phyloP scores from a whole-genome alignment of 345 rosid genomes.

The Geranium brycei region DNA sequence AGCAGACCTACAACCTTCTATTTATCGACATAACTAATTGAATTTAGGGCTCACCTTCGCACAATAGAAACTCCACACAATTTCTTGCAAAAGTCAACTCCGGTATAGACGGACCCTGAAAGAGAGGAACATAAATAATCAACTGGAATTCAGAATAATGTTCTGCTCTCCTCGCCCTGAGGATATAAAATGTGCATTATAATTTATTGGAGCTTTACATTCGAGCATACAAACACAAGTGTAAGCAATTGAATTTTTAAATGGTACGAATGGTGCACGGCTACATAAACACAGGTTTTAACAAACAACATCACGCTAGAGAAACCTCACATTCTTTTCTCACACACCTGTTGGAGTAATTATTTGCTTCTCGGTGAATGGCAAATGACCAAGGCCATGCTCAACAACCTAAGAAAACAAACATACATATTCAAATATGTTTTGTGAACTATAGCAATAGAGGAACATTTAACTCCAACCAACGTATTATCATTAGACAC shows the following conservation, averaged over 20 bases:
- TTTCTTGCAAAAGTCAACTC: slow-evolving; percentile 98
- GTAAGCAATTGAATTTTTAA: background rate
- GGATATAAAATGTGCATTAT: background rate
- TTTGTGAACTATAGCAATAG: slow-evolving; percentile 5
- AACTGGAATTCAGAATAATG: background rate
- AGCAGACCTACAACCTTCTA: too few species aligned
- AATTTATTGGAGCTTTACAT: background rate
- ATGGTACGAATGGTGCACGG: background rate
- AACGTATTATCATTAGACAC: background rate
- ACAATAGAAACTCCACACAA: slow-evolving; percentile 92
- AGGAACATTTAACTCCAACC: background rate
- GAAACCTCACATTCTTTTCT: slow-evolving; percentile 1
- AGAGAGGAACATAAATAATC: slow-evolving; percentile 7
- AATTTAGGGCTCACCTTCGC: slow-evolving; percentile 65
- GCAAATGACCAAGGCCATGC: slow-evolving; percentile 95
- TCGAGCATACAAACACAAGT: background rate
- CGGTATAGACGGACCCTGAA: slow-evolving; percentile 69
- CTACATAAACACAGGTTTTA: background rate
- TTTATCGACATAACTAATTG: slow-evolving; percentile 14
- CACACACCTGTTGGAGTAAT: slow-evolving; percentile 79
- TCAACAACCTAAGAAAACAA: slow-evolving; percentile 65
- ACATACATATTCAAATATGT: slow-evolving; percentile 8
- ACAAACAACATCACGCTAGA: background rate
- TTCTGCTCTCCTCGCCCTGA: background rate
- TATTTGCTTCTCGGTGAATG: slow-evolving; percentile 95